These are phyloP conservation scores for Collybia nuda DNA, from an alignment of 768 basidiomycete genomes.

Conservation along the genomic window DNA sequence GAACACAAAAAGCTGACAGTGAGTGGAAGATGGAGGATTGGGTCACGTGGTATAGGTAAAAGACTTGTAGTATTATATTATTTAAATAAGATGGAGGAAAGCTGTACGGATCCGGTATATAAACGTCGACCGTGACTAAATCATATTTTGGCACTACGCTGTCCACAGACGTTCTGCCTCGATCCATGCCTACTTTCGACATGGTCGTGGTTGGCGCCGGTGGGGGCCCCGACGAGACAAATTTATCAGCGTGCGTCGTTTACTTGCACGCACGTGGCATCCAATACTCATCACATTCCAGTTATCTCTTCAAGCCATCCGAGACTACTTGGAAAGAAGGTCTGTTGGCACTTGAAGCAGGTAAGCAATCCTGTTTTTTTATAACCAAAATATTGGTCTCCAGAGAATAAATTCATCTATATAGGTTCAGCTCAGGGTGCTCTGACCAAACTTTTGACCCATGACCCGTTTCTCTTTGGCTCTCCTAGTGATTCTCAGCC, in stretches of 20 bases:
- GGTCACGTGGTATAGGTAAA: too few species aligned
- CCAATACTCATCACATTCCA: conserved; percentile 27
- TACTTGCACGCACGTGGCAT: conserved; percentile 11
- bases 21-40: too few species aligned
- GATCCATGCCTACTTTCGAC: conserved; percentile 55
- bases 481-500: conserved; percentile 20
- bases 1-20: too few species aligned
- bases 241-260: conserved; percentile 75
- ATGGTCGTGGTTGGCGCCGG: conserved; percentile 79
- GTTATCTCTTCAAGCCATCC: conserved; percentile 85
- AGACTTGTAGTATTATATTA: too few species aligned
- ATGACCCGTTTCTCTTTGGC: conserved; percentile 56
- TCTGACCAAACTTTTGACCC: conserved; percentile 56
- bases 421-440: conserved; percentile 87
- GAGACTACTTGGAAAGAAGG: conserved; percentile 75
- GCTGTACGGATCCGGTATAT: conserved; percentile 4
- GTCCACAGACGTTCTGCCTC: conserved; percentile 1
- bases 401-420: too few species aligned
- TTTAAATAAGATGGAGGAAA: too few species aligned
- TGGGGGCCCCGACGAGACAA: conserved; percentile 88
- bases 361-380: conserved; percentile 35
- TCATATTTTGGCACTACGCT: conserved; percentile 7
- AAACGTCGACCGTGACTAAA: conserved; percentile 9
- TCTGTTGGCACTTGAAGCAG: conserved; percentile 84
- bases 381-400: not conserved